Conservation (phyloP, 129 eudicot species). For the Smallanthus sonchifolius region DNA sequence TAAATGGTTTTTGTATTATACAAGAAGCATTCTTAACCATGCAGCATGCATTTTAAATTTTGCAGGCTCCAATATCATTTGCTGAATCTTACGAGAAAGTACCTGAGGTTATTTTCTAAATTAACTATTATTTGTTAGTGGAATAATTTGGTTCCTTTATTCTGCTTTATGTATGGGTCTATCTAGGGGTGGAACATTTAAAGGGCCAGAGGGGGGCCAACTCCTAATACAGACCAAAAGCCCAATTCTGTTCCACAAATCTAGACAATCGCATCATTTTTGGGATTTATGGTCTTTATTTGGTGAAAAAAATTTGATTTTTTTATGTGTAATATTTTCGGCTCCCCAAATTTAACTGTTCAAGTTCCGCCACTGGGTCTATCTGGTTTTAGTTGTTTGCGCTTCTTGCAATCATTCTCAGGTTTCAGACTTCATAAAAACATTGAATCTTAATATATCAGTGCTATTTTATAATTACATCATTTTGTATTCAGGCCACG, state of each 20-base stretch:
- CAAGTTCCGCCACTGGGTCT: too few relatives aligned
- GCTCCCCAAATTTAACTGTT: too few relatives aligned
- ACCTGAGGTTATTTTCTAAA: constrained; percentile 54
- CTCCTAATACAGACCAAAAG: too few relatives aligned
- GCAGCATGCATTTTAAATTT: not conserved
- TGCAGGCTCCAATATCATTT: constrained; percentile 49
- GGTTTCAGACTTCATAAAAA: not conserved
- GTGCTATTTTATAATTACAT: not conserved
- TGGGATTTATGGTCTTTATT: too few relatives aligned
- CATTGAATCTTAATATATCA: not conserved
- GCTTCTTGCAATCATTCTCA: not conserved
- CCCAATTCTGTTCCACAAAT: too few relatives aligned
- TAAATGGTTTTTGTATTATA: not conserved
- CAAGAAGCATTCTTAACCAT: not conserved
- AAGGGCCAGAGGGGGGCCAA: too few relatives aligned
- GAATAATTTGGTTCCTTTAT: not conserved
- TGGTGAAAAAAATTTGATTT: too few relatives aligned
- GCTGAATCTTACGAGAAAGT: constrained; percentile 50
- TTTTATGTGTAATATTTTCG: too few relatives aligned
- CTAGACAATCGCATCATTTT: too few relatives aligned
- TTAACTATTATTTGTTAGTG: not conserved
- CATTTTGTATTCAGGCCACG: constrained; percentile 32
- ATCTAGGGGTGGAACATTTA: too few relatives aligned
- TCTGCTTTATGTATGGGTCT: not conserved
- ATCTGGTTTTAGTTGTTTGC: not conserved